Evolutionary conservation across 2,329 filamentous ascomycete genomes (phyloP).

Genomic region (Aspergillus tamarii): DNA sequence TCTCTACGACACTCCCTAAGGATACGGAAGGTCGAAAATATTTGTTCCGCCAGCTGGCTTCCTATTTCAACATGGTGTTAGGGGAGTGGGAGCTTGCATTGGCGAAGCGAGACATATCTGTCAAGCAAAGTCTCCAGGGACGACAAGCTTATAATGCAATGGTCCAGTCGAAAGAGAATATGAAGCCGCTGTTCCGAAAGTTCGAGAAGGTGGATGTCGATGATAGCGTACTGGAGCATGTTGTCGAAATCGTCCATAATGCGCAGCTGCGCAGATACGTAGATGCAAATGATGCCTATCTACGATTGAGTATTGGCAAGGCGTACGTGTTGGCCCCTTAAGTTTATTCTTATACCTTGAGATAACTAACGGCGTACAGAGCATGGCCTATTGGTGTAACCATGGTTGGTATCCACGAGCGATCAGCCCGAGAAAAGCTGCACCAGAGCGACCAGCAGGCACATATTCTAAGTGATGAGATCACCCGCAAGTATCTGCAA

Average conservation of each 20-base stretch:
- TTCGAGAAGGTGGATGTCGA: slow-evolving; percentile 82
- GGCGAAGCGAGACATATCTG: slow-evolving; percentile 57
- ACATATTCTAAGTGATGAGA: slow-evolving; percentile 96
- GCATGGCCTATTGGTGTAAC: slow-evolving; percentile 99
- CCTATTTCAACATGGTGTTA: slow-evolving; percentile 96
- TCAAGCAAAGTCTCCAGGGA: slow-evolving; percentile 75
- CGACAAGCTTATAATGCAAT: slow-evolving; percentile 82
- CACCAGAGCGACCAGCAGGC: slow-evolving; percentile 78
- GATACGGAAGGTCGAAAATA: slow-evolving; percentile 69
- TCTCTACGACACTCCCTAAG: slow-evolving; percentile 64
- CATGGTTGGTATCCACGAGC: slow-evolving; percentile 99
- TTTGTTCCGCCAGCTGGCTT: slow-evolving; percentile 84
- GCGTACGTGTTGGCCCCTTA: slow-evolving; percentile 52
- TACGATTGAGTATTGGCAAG: slow-evolving; percentile 91
- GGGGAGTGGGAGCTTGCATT: slow-evolving; percentile 83
- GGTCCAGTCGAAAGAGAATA: slow-evolving; percentile 82
- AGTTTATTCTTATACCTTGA: background rate
- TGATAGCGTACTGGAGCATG: slow-evolving; percentile 75
- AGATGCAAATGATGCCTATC: slow-evolving; percentile 93
- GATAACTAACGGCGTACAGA: slow-evolving; percentile 35
- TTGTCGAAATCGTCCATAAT: slow-evolving; percentile 88
- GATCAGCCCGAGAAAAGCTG: slow-evolving; percentile 91
- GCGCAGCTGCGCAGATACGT: slow-evolving; percentile 92
- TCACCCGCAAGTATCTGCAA: slow-evolving; percentile 92
- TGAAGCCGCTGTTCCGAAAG: slow-evolving; percentile 86